phyloP scores from a whole-genome alignment of 2,329 filamentous ascomycete species.

The Sclerotinia spermophila region DNA sequence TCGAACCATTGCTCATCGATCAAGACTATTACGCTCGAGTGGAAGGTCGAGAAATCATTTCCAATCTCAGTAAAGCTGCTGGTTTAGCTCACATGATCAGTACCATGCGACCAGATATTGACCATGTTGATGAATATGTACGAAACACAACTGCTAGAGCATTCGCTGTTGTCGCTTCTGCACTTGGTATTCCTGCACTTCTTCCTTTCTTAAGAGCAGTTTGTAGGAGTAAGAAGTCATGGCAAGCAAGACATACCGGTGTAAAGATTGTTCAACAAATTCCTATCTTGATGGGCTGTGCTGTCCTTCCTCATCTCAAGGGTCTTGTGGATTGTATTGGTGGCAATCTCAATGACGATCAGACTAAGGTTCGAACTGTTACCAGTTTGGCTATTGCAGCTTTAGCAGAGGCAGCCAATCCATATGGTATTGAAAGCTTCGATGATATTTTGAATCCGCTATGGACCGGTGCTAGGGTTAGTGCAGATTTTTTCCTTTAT shows the following conservation, averaged over 20 bases:
- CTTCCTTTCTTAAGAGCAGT: constrained; percentile 94
- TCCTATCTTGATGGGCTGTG: constrained; percentile 97
- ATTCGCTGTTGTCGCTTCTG: constrained; percentile 95
- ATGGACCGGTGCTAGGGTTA: constrained; percentile 70
- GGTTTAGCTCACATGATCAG: constrained; percentile 98
- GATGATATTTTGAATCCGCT: constrained; percentile 96
- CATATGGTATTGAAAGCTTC: constrained; percentile 98
- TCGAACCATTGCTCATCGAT: constrained; percentile 97
- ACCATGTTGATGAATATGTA: constrained; percentile 97
- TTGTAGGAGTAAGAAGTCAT: constrained; percentile 97
- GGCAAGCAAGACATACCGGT: constrained; percentile 95
- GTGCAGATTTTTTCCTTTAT: not conserved
- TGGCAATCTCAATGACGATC: constrained; percentile 93
- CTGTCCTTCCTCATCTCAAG: constrained; percentile 90
- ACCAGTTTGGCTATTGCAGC: constrained; percentile 94
- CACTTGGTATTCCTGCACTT: constrained; percentile 89
- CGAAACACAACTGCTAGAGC: constrained; percentile 95
- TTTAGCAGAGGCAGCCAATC: constrained; percentile 91
- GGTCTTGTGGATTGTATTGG: constrained; percentile 95
- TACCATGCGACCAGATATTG: constrained; percentile 97
- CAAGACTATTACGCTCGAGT: constrained; percentile 99
- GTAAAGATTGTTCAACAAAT: constrained; percentile 99
- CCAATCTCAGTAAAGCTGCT: constrained; percentile 93
- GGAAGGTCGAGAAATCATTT: constrained; percentile 97
- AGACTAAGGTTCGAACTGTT: constrained; percentile 95